Conservation (phyloP, 169 alveolate genomes). For the Theileria parva region DNA sequence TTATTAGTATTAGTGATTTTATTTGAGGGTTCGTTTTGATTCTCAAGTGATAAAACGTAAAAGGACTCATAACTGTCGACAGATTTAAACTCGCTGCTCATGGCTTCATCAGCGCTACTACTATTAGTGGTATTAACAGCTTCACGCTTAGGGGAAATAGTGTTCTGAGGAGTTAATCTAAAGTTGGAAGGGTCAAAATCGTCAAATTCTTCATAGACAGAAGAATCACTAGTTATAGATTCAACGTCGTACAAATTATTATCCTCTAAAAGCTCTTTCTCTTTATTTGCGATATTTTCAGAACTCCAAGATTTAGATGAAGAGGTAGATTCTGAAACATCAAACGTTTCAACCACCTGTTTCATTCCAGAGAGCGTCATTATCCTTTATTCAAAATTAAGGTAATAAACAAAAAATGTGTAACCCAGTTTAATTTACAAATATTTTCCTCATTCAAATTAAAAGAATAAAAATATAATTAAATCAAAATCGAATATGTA, state of each 20-base stretch:
- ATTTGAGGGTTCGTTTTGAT: neutral
- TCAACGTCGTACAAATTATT: neutral
- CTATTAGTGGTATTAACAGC: neutral
- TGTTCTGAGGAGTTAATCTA: conserved; percentile 15
- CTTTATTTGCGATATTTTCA: neutral
- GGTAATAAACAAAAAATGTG: no score
- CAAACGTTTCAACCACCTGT: neutral
- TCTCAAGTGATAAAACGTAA: neutral
- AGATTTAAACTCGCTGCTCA: conserved; percentile 10
- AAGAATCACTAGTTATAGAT: conserved; percentile 1
- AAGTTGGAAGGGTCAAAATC: conserved; percentile 29
- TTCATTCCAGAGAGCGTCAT: neutral
- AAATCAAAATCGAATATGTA: neutral
- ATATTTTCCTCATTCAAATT: no score
- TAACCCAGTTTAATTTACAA: no score
- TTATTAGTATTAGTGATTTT: neutral
- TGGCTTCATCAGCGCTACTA: neutral
- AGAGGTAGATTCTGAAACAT: conserved; percentile 3
- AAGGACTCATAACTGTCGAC: conserved; percentile 1
- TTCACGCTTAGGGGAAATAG: conserved; percentile 20
- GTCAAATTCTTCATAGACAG: conserved; percentile 13
- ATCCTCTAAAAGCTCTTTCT: neutral
- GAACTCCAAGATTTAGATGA: neutral
- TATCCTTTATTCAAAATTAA: no score
- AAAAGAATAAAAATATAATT: neutral